Conservation (phyloP, 129 eudicot species). For the Solidago caesia region DNA sequence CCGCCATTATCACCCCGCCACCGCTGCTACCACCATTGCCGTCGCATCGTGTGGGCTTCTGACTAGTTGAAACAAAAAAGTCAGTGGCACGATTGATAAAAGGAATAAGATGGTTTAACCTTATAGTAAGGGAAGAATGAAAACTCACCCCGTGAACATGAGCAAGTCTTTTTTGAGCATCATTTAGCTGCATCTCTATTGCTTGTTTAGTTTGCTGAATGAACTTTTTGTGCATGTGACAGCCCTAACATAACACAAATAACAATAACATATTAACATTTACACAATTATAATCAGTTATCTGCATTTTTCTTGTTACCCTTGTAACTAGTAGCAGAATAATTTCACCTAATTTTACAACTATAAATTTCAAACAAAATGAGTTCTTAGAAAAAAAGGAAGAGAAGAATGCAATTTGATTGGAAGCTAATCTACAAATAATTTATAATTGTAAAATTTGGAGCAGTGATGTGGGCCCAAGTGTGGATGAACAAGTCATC, state of each 20-base stretch:
- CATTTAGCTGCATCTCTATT: constrained; percentile 58
- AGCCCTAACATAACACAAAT: constrained; percentile 41
- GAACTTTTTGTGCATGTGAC: constrained; percentile 49
- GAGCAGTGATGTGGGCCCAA: not conserved
- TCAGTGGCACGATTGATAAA: constrained; percentile 1
- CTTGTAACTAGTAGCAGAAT: too few relatives aligned
- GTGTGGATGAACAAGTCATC: too few relatives aligned
- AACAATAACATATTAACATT: too few relatives aligned
- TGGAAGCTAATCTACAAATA: not conserved
- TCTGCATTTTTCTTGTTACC: too few relatives aligned
- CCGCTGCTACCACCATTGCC: too few relatives aligned
- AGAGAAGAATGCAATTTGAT: not conserved
- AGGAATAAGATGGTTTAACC: not conserved
- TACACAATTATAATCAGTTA: too few relatives aligned
- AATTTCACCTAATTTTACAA: too few relatives aligned
- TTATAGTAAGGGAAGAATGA: constrained; percentile 15
- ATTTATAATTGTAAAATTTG: not conserved
- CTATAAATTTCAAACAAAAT: too few relatives aligned
- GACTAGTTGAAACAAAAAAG: not conserved
- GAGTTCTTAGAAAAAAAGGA: too few relatives aligned
- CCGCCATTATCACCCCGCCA: too few relatives aligned
- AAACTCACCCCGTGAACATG: constrained; percentile 63
- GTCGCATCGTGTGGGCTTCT: too few relatives aligned
- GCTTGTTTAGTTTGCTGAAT: constrained; percentile 65
- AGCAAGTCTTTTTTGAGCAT: constrained; percentile 54